phyloP scores from a whole-genome alignment of 2,329 filamentous ascomycete species.

The Bertia moriformis region DNA sequence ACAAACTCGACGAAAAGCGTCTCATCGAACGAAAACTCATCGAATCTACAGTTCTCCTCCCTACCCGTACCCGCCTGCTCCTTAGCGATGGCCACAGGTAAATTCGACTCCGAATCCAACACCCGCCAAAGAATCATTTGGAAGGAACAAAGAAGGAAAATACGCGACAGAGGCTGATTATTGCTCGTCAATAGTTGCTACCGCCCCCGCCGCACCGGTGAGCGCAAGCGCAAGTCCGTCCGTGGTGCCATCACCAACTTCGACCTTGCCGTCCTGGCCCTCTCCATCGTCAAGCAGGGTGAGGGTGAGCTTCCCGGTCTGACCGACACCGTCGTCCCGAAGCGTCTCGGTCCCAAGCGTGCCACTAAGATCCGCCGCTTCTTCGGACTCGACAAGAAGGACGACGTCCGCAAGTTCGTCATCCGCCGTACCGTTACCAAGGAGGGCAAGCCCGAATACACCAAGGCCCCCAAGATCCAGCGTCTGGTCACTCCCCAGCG shows the following conservation, averaged over 20 bases:
- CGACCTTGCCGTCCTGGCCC: slow-evolving; percentile 87
- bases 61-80: slow-evolving; percentile 94
- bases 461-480: slow-evolving; percentile 99
- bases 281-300: slow-evolving; percentile 95
- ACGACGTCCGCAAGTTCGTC: slow-evolving; percentile 99
- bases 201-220: slow-evolving; percentile 89
- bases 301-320: slow-evolving; percentile 86
- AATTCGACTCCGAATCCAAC: not conserved
- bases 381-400: slow-evolving; percentile 99
- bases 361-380: slow-evolving; percentile 99
- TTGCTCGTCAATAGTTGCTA: too few relatives aligned
- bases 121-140: too few relatives aligned
- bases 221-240: slow-evolving; percentile 99
- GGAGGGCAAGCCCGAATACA: slow-evolving; percentile 96
- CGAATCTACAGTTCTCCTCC: slow-evolving; percentile 17
- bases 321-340: slow-evolving; percentile 95
- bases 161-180: too few relatives aligned
- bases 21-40: not conserved
- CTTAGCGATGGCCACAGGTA: slow-evolving; percentile 82
- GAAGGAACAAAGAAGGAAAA: too few relatives aligned
- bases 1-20: not conserved
- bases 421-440: slow-evolving; percentile 97
- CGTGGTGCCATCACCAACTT: slow-evolving; percentile 92
- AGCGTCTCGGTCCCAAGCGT: slow-evolving; percentile 98
- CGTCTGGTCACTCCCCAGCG: slow-evolving; percentile 98